phyloP scores from a whole-genome alignment of 1,284 basidiomycete species.

The Exobasidium rhododendri region DNA sequence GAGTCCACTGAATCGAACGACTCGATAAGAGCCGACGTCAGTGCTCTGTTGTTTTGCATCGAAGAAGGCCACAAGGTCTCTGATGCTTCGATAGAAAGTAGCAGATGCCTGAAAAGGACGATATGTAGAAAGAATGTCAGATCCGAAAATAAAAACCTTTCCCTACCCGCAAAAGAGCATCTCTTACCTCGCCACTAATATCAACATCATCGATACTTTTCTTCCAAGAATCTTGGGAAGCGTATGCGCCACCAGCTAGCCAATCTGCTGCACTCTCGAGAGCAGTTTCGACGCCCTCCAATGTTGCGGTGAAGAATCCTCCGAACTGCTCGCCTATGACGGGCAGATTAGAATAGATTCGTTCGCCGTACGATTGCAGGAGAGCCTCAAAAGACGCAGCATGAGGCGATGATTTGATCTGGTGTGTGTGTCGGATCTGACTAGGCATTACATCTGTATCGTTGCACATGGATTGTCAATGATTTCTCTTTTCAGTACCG shows the following conservation, averaged over 20 bases:
- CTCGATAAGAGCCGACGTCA: conserved; percentile 20
- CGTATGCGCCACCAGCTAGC: conserved; percentile 16
- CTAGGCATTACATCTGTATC: too few species aligned
- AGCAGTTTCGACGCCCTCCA: conserved; percentile 24
- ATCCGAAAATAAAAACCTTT: too few species aligned
- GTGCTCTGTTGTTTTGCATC: not conserved
- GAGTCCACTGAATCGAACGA: conserved; percentile 31
- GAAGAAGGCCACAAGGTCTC: conserved; percentile 23
- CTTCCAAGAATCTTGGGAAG: not conserved
- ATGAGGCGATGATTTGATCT: conserved; percentile 19
- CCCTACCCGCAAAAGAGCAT: too few species aligned
- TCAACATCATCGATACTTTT: not conserved
- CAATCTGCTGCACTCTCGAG: conserved; percentile 9
- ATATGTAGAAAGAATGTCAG: too few species aligned
- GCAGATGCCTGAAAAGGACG: conserved; percentile 20
- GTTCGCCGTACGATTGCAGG: conserved; percentile 25
- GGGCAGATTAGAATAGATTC: conserved; percentile 20
- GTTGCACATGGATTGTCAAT: too few species aligned
- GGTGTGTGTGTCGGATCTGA: conserved; percentile 26
- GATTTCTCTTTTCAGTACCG: too few species aligned
- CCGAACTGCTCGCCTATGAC: conserved; percentile 24
- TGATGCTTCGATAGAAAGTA: conserved; percentile 24
- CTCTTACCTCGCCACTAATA: conserved; percentile 9
- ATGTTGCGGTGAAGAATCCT: conserved; percentile 13
- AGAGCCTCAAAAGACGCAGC: conserved; percentile 31